Percentiles rank a stretch among this genome's conserved stretches.
Evolutionary conservation across 2,329 filamentous ascomycete species (phyloP).

Genomic region (Hypoxylon sp.): DNA sequence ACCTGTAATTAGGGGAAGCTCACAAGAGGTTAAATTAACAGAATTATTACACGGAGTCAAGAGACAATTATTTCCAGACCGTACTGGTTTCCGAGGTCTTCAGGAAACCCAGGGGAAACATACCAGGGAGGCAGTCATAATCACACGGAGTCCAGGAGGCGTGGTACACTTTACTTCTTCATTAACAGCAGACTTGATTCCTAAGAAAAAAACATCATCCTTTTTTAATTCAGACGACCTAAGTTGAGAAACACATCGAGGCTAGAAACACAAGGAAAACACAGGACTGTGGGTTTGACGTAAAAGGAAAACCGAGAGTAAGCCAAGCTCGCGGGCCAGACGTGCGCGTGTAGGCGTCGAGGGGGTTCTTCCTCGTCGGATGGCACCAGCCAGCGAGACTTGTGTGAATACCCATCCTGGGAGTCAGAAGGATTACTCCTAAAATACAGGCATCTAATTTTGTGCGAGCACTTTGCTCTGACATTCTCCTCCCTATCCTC

Average conservation of each 20-base stretch:
- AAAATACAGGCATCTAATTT: constrained; percentile 57
- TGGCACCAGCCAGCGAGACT: constrained; percentile 46
- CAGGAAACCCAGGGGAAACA: neutral
- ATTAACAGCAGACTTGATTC: constrained; percentile 26
- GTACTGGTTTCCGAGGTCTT: neutral
- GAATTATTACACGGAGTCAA: neutral
- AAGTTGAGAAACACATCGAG: constrained; percentile 50
- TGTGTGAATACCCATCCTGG: constrained; percentile 33
- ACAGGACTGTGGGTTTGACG: constrained; percentile 49
- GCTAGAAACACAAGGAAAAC: constrained; percentile 53
- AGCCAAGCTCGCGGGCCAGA: constrained; percentile 51
- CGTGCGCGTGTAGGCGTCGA: constrained; percentile 49
- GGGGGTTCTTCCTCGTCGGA: constrained; percentile 43
- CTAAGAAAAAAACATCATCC: constrained; percentile 50
- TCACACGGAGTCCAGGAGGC: neutral
- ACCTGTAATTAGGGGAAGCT: too few species aligned
- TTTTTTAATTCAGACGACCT: constrained; percentile 51
- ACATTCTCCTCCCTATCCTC: constrained; percentile 52
- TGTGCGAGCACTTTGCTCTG: constrained; percentile 42
- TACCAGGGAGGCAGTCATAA: neutral
- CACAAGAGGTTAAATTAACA: too few species aligned
- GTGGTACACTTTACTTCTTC: constrained; percentile 26
- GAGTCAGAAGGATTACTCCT: constrained; percentile 50
- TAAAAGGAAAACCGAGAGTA: constrained; percentile 53
- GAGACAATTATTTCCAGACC: neutral